These are phyloP conservation scores for Petunia secreta DNA, from an alignment of 257 asterid species.

Conservation along the genomic window DNA sequence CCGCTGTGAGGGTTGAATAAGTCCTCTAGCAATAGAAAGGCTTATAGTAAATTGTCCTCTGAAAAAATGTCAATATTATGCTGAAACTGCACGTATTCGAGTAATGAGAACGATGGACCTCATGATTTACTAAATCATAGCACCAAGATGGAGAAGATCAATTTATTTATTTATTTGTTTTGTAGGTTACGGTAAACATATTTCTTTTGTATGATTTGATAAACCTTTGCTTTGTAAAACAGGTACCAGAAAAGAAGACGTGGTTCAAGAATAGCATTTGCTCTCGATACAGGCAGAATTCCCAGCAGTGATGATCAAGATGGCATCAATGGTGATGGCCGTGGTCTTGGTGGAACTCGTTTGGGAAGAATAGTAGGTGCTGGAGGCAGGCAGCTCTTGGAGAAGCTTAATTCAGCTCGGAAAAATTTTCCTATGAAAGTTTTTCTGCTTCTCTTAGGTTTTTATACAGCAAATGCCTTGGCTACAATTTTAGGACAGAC, in stretches of 20 bases:
- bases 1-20: not conserved
- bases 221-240: conserved; percentile 31
- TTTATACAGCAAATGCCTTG: conserved; percentile 93
- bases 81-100: not conserved
- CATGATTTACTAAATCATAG: not conserved
- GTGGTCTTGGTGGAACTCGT: conserved; percentile 77
- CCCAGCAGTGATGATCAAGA: conserved; percentile 58
- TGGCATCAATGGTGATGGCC: conserved; percentile 44
- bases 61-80: not conserved
- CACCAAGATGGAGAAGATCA: not conserved
- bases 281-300: conserved; percentile 73
- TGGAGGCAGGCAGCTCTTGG: conserved; percentile 73
- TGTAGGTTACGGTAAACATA: not conserved
- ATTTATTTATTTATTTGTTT: not conserved
- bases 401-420: conserved; percentile 79
- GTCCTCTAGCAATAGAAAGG: not conserved
- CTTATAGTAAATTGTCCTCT: not conserved
- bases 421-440: conserved; percentile 85
- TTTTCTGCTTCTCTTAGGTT: conserved; percentile 89
- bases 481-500: conserved; percentile 97
- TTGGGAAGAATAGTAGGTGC: conserved; percentile 86
- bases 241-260: conserved; percentile 43
- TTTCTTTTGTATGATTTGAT: conserved; percentile 14
- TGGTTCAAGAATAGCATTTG: conserved; percentile 53
- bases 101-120: not conserved